These are phyloP conservation scores for Paecilomyces niveus DNA, from an alignment of 2,329 filamentous ascomycete species.

Conservation along the genomic window DNA sequence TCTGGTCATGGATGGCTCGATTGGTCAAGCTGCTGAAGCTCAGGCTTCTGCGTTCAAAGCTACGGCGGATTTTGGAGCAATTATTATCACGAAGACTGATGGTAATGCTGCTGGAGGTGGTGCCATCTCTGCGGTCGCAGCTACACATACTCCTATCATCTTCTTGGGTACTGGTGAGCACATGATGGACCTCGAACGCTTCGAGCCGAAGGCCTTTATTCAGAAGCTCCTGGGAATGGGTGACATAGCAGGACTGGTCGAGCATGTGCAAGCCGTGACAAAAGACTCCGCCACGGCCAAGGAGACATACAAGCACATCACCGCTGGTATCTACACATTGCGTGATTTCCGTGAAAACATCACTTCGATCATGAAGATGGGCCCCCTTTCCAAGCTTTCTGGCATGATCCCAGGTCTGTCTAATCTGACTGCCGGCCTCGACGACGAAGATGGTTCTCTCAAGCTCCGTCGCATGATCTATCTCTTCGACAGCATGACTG, in stretches of 20 bases:
- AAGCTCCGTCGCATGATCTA: conserved; percentile 98
- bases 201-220: conserved; percentile 87
- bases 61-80: conserved; percentile 91
- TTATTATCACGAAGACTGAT: conserved; percentile 98
- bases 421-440: conserved; percentile 90
- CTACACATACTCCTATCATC: conserved; percentile 92
- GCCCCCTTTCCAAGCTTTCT: conserved; percentile 91
- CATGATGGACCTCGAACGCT: conserved; percentile 88
- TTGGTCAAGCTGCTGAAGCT: conserved; percentile 90
- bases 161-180: conserved; percentile 98
- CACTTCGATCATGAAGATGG: conserved; percentile 99
- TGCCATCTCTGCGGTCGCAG: conserved; percentile 94
- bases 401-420: conserved; percentile 97
- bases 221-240: conserved; percentile 95
- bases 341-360: conserved; percentile 92
- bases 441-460: conserved; percentile 88
- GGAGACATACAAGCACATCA: conserved; percentile 98
- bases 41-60: conserved; percentile 97
- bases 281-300: conserved; percentile 73
- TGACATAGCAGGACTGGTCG: conserved; percentile 88
- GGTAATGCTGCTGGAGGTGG: conserved; percentile 92
- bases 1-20: conserved; percentile 94
- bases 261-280: conserved; percentile 93
- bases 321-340: conserved; percentile 91
- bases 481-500: conserved; percentile 97